phyloP scores from a whole-genome alignment of 108 stramenopile species.

The Conticribra guillardii region DNA sequence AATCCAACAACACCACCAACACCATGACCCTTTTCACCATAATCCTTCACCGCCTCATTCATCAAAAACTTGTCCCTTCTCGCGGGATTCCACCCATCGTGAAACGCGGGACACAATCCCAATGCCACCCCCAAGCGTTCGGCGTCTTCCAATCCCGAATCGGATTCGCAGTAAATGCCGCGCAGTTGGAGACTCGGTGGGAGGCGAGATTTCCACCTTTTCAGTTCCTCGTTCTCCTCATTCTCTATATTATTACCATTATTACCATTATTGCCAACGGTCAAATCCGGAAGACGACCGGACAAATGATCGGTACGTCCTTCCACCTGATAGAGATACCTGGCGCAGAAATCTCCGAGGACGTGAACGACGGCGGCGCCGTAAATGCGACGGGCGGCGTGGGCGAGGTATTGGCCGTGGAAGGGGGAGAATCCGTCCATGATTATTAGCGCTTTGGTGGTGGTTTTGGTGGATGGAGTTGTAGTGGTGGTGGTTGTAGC shows the following conservation, averaged over 20 bases:
- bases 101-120: constrained; percentile 50
- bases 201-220: constrained; percentile 50
- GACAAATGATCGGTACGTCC: constrained; percentile 50
- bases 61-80: constrained; percentile 82
- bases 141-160: constrained; percentile 81
- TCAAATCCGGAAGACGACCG: constrained; percentile 51
- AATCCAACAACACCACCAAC: constrained; percentile 61
- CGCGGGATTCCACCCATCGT: constrained; percentile 67
- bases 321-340: constrained; percentile 59
- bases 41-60: no score
- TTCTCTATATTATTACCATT: background rate
- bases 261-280: background rate
- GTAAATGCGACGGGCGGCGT: constrained; percentile 56
- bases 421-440: constrained; percentile 86
- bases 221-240: constrained; percentile 39
- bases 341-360: constrained; percentile 65
- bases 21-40: constrained; percentile 40
- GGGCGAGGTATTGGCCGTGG: constrained; percentile 70
- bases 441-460: constrained; percentile 55
- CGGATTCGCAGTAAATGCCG: constrained; percentile 79
- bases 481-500: background rate
- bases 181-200: constrained; percentile 49
- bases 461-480: background rate
- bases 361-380: constrained; percentile 66
- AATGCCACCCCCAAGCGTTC: constrained; percentile 65